Conservation (phyloP, 805 yeast genomes). For the Pichia deserticola region DNA sequence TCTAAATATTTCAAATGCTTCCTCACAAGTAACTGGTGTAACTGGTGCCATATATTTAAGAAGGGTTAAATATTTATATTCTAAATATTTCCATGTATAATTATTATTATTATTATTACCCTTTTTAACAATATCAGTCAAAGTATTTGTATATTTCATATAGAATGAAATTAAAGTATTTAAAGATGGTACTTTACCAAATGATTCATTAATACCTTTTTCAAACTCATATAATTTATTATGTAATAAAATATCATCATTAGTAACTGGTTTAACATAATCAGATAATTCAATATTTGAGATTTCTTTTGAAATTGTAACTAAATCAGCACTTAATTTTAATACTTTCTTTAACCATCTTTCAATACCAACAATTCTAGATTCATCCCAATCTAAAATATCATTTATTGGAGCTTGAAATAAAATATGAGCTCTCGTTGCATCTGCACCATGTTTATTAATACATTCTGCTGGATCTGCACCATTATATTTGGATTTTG, state of each 20-base stretch:
- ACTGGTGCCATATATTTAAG: conserved; percentile 70
- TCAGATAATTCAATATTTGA: conserved; percentile 12
- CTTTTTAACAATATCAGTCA: conserved; percentile 40
- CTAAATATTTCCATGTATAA: conserved; percentile 2
- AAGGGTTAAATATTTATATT: conserved; percentile 37
- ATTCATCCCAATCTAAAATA: conserved; percentile 82
- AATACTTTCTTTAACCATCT: conserved; percentile 70
- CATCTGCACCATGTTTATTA: conserved; percentile 77
- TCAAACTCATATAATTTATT: conserved; percentile 46
- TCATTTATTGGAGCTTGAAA: conserved; percentile 89
- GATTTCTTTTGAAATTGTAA: conserved; percentile 7
- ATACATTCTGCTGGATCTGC: conserved; percentile 83
- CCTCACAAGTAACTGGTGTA: conserved; percentile 77
- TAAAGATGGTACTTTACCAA: conserved; percentile 51
- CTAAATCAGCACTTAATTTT: conserved; percentile 24
- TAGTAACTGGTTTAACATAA: conserved; percentile 14
- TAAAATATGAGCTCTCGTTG: conserved; percentile 85
- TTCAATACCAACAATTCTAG: conserved; percentile 76
- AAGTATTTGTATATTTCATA: conserved; percentile 68
- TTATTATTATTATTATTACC: conserved; percentile 17
- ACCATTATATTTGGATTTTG: conserved; percentile 92
- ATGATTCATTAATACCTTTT: conserved; percentile 48
- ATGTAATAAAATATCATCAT: conserved; percentile 47
- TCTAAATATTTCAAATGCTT: conserved; percentile 56
- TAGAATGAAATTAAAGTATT: conserved; percentile 85